Evolutionary conservation across 2,329 filamentous ascomycete species (phyloP).

Genomic region (Paracamarosporium sp.): DNA sequence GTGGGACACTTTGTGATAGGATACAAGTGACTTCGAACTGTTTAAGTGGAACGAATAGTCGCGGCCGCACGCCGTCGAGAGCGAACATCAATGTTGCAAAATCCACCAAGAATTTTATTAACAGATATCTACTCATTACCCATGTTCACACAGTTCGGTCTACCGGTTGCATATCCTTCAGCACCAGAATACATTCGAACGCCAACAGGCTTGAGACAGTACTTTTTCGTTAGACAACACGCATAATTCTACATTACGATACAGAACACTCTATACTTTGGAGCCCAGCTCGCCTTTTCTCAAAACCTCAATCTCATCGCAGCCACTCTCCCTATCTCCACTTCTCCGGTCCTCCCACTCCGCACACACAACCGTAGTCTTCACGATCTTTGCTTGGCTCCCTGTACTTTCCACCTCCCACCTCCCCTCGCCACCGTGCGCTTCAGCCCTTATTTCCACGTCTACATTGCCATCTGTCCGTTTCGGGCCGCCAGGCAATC

Average conservation of each 20-base stretch:
- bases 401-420: conserved; percentile 44
- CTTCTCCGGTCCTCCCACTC: conserved; percentile 39
- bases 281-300: not conserved
- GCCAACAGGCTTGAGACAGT: not conserved
- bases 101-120: not conserved
- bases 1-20: no score
- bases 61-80: no score
- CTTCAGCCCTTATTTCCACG: conserved; percentile 34
- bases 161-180: not conserved
- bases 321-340: conserved; percentile 18
- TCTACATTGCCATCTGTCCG: conserved; percentile 37
- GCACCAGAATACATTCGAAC: no score
- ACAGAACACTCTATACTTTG: not conserved
- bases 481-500: conserved; percentile 39
- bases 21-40: no score
- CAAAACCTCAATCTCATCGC: conserved; percentile 32
- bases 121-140: not conserved
- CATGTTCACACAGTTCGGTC: not conserved
- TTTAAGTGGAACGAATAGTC: no score
- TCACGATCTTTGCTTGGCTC: conserved; percentile 43
- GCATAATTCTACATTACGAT: not conserved
- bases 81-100: not conserved
- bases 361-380: conserved; percentile 43
- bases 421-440: conserved; percentile 24
- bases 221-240: not conserved